Evolutionary conservation across 1,284 basidiomycete species (phyloP), one percentile per base, ranked within the genome.

Genomic region (Cutaneotrichosporon cutaneum): DNA sequence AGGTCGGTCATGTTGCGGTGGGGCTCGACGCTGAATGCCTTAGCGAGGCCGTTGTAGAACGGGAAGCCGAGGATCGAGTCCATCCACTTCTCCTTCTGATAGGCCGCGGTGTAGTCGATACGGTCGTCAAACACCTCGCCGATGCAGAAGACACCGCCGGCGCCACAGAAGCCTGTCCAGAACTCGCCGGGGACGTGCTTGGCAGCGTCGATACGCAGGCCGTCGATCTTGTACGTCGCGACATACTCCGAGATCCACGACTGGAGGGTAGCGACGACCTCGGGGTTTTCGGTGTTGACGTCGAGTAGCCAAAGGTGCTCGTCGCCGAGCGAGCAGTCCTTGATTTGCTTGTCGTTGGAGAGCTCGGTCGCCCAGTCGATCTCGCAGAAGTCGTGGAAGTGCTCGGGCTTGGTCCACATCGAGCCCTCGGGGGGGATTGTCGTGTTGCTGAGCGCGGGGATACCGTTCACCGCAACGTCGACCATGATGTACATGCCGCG

Each of bases 401-500:
- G 52, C 0, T 68, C 68, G 9, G 75, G 70, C 22, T 76, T 67
- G 26, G 72, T 76, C 70, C 74, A 79, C 48, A 67, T 48, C 11
- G 71, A 71, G 26, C 65, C 70, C 51, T 70, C 70, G n/a, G 68
- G 65, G 2, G 62, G 56, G 18, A 68, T 60, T 22, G 71, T 71
- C 30, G 64, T 58, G 24, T 61, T 63, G 39, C 56, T 64, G 10
- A 75, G 47, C 4, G 86, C 80, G 74, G 87, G 89, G 54, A 89
- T 84, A 74, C 88, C 86, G 77, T 90, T 90, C 32, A 89, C 85
- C 39, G 89, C 88, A 53, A 90, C 80, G 72, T 90, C 89, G 63
- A 90, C 85, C 89, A 90, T 90, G 66, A 90, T 80, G 71, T 86
- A 87, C 88, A 90, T 90, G 55, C 82, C 82, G 45, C 88, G 83